Evolutionary conservation across 2,329 filamentous ascomycete species (phyloP).

Genomic region (Calycina herbarum): DNA sequence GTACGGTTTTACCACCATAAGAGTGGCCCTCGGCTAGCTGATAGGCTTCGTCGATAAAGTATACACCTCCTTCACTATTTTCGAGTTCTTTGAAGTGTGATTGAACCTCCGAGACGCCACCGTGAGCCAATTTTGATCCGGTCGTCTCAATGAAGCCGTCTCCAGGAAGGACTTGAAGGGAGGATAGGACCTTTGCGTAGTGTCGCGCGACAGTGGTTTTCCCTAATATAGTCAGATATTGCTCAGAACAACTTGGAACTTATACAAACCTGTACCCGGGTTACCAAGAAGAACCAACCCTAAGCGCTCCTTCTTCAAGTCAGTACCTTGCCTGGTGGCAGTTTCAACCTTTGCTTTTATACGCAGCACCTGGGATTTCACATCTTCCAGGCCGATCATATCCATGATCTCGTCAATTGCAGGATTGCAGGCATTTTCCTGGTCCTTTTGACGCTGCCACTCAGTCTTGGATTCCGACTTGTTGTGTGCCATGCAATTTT

Average conservation of each 20-base stretch:
- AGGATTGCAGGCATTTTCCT: slow-evolving; percentile 50
- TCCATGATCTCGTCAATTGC: slow-evolving; percentile 64
- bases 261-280: slow-evolving; percentile 65
- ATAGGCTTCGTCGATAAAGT: slow-evolving; percentile 81
- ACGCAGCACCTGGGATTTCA: slow-evolving; percentile 62
- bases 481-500: slow-evolving; percentile 26
- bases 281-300: slow-evolving; percentile 68
- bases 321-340: slow-evolving; percentile 54
- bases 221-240: slow-evolving; percentile 41
- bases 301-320: slow-evolving; percentile 59
- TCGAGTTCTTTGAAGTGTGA: slow-evolving; percentile 57
- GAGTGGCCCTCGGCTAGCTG: slow-evolving; percentile 64
- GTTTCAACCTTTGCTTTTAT: slow-evolving; percentile 66
- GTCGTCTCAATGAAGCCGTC: slow-evolving; percentile 64
- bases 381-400: slow-evolving; percentile 69
- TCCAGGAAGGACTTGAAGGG: slow-evolving; percentile 63
- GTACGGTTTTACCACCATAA: slow-evolving; percentile 57
- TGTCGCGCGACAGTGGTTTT: slow-evolving; percentile 71
- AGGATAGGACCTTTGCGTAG: slow-evolving; percentile 65
- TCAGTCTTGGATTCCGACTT: slow-evolving; percentile 45
- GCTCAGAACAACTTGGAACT: slow-evolving; percentile 16
- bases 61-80: slow-evolving; percentile 64
- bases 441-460: slow-evolving; percentile 61
- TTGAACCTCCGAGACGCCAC: slow-evolving; percentile 59
- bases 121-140: slow-evolving; percentile 63